These are phyloP conservation scores for Aspergillus phoenicis DNA, from an alignment of 2,329 filamentous ascomycete genomes.

Conservation along the genomic window DNA sequence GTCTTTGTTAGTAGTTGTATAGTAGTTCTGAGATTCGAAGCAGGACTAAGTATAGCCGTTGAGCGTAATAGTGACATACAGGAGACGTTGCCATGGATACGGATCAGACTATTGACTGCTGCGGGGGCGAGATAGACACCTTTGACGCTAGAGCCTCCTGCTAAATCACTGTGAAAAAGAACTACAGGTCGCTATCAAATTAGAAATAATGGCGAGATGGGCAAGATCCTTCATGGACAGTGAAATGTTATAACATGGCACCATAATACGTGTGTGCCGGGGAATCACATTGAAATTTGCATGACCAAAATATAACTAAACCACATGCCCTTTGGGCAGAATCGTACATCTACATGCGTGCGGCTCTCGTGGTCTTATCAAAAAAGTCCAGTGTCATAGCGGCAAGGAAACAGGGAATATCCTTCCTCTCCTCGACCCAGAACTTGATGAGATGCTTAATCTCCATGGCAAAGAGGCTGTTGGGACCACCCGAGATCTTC, in stretches of 20 bases:
- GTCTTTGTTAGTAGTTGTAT: no score
- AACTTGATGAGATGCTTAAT: constrained; percentile 88
- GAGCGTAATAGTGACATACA: no score
- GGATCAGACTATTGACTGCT: no score
- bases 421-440: constrained; percentile 92
- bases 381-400: constrained; percentile 92
- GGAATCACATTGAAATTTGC: constrained; percentile 25
- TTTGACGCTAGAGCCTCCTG: not conserved
- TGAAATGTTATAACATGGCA: constrained; percentile 18
- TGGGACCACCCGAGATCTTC: constrained; percentile 91
- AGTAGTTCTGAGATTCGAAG: no score
- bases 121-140: no score
- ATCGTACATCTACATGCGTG: constrained; percentile 32
- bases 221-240: constrained; percentile 17
- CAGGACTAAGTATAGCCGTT: no score
- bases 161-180: not conserved
- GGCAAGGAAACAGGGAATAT: constrained; percentile 89
- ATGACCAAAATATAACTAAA: not conserved
- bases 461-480: constrained; percentile 80
- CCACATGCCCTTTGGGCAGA: not conserved
- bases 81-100: no score
- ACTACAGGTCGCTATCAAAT: not conserved
- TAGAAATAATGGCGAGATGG: no score
- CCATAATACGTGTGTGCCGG: constrained; percentile 21
- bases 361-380: constrained; percentile 59